Evolutionary conservation across 2,329 filamentous ascomycete species (phyloP).

Genomic region (Ilyonectria destructans): DNA sequence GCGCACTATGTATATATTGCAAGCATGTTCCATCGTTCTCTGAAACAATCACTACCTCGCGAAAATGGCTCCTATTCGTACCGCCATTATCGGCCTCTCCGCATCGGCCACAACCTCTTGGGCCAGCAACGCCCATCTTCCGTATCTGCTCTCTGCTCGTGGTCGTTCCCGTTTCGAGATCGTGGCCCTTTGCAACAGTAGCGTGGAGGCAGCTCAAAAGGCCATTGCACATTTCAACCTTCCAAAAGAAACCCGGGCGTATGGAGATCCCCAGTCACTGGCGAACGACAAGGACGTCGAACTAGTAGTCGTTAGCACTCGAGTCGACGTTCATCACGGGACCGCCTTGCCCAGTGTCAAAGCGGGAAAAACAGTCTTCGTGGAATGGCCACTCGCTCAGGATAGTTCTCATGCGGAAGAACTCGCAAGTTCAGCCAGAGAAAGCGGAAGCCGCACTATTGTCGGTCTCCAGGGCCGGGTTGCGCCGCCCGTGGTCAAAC

Average conservation of each 20-base stretch:
- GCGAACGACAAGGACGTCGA: slow-evolving; percentile 67
- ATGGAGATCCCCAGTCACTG: slow-evolving; percentile 66
- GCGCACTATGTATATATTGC: background rate
- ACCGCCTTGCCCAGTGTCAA: slow-evolving; percentile 63
- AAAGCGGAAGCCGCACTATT: slow-evolving; percentile 57
- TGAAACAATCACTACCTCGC: too few relatives aligned
- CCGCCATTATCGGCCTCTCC: slow-evolving; percentile 74
- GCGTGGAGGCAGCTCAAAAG: slow-evolving; percentile 58
- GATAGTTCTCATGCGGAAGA: slow-evolving; percentile 59
- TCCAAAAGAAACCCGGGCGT: slow-evolving; percentile 60
- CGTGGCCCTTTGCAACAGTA: slow-evolving; percentile 69
- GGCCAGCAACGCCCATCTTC: slow-evolving; percentile 71
- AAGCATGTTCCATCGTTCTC: background rate
- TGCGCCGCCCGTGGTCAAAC: slow-evolving; percentile 60
- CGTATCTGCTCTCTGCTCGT: slow-evolving; percentile 68
- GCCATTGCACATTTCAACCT: slow-evolving; percentile 64
- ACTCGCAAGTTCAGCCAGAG: slow-evolving; percentile 55
- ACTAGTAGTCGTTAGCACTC: slow-evolving; percentile 69
- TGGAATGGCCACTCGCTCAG: slow-evolving; percentile 73
- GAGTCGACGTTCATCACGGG: slow-evolving; percentile 68
- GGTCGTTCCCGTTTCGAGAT: slow-evolving; percentile 64
- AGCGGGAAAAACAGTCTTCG: slow-evolving; percentile 68
- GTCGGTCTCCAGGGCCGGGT: slow-evolving; percentile 69
- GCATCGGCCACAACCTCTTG: slow-evolving; percentile 67
- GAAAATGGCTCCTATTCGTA: slow-evolving; percentile 66